Base-by-base conservation (phyloP, 2,329 filamentous ascomycete species). In the Gaeumannomyces tritici region DNA sequence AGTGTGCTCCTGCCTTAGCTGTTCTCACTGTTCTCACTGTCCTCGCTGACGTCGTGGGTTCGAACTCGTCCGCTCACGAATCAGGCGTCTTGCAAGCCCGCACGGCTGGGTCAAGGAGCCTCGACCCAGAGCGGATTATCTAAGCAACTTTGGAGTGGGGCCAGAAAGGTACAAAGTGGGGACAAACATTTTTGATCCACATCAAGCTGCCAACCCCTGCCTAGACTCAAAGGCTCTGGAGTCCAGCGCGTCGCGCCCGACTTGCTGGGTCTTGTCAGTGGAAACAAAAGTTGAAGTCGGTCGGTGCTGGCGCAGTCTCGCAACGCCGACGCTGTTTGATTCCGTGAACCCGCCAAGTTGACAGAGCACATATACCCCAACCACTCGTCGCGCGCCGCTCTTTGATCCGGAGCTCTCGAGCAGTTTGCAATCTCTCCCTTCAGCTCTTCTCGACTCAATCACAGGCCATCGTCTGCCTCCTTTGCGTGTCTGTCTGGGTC, bases 401-500 rank as follows among this genome's bases (percentile, higher is more conserved):
- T n/a, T 24, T 9, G 42, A n/a, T 24, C 21, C n/a, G 9, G 42
- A 51, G 42, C 42, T 51, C 42, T 51, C 42, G 42, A 51, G 42
- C 18, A 15, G 42, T 8, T 51, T 24, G 42, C 13, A 51, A 21
- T 24, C 24, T 8, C 42, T 51, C 42, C 42, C 55, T 56, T 28
- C 35, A 27, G 55, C 24, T 28, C 28, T 56, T 26, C 55, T 56
- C 21, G 42, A 51, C 18, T 21, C 18, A 8, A 51, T 51, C 42
- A 18, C 7, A n/a, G 9, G 42, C 6, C 21, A 18, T 26, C 51
- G 31, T 54, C 21, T 7, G 33, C 29, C 21, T 13, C 29, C 21
- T 15, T 33, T 47, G 55, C 33, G 47, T 61, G 55, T n/a, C 26
- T 61, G 55, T n/a, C 26, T 62, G 69, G 63, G 61, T 61, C 18